A percentile compares a stretch with the other conserved stretches of the same genome.
Evolutionary conservation across 1,139 yeast genomes (phyloP).

Genomic region (Wickerhamomyces sp.): DNA sequence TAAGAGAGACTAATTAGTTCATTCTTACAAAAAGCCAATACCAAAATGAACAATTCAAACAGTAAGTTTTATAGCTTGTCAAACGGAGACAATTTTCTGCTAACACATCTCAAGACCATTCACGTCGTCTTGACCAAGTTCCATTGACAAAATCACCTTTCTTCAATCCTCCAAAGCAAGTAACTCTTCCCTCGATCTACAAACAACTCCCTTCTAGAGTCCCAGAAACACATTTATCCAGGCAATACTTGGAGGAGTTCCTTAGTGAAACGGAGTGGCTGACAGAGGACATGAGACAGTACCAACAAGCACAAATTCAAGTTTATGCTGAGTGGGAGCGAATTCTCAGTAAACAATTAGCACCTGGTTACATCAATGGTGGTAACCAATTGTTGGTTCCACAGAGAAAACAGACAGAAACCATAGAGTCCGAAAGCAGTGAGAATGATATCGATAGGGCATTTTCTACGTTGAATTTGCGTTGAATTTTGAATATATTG

Average conservation of each 20-base stretch:
- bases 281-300: constrained; percentile 12
- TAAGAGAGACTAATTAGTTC: too few species aligned
- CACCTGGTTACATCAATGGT: constrained; percentile 40
- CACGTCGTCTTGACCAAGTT: too few species aligned
- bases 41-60: neutral
- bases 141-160: constrained; percentile 56
- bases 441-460: constrained; percentile 10
- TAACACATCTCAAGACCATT: too few species aligned
- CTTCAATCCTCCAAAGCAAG: constrained; percentile 53
- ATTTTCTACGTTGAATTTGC: constrained; percentile 6
- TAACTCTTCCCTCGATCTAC: constrained; percentile 50
- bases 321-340: constrained; percentile 31
- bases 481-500: neutral
- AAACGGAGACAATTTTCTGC: neutral
- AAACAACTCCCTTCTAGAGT: constrained; percentile 31
- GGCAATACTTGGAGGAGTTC: constrained; percentile 25
- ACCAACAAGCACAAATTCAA: constrained; percentile 24
- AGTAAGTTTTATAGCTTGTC: neutral
- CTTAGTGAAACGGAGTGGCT: constrained; percentile 17
- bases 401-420: constrained; percentile 4
- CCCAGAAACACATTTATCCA: constrained; percentile 27
- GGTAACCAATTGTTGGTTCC: constrained; percentile 15
- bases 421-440: neutral
- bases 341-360: constrained; percentile 28
- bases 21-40: too few species aligned